phyloP scores from a whole-genome alignment of 2,329 filamentous ascomycete genomes.

The Fusarium pininemorale region DNA sequence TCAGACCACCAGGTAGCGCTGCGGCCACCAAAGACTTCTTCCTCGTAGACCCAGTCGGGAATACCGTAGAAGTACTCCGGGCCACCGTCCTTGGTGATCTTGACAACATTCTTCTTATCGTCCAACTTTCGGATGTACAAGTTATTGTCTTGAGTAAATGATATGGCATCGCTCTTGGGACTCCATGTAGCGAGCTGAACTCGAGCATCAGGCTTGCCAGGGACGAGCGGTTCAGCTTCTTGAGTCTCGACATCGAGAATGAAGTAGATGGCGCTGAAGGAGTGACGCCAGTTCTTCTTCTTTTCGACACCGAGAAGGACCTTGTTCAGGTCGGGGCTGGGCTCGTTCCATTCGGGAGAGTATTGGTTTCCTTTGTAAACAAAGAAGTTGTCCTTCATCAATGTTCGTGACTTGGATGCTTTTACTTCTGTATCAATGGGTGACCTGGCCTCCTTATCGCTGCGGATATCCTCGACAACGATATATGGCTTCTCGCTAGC shows the following conservation, averaged over 20 bases:
- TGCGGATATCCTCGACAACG: constrained; percentile 85
- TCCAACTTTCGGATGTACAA: constrained; percentile 76
- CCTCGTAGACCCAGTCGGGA: constrained; percentile 96
- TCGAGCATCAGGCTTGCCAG: constrained; percentile 67
- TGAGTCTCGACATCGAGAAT: constrained; percentile 90
- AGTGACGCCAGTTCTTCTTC: constrained; percentile 88
- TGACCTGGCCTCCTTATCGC: constrained; percentile 47
- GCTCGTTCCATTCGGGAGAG: constrained; percentile 70
- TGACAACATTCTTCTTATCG: constrained; percentile 65
- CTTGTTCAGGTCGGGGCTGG: constrained; percentile 85
- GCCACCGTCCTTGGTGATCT: constrained; percentile 88
- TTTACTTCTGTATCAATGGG: constrained; percentile 44
- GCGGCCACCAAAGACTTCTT: constrained; percentile 72
- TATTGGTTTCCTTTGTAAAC: constrained; percentile 64
- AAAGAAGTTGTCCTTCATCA: constrained; percentile 79
- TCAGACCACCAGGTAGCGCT: constrained; percentile 95
- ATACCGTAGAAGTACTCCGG: constrained; percentile 92
- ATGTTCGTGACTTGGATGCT: constrained; percentile 65
- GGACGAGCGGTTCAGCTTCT: constrained; percentile 78
- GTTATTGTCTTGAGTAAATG: constrained; percentile 93
- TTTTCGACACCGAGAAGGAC: constrained; percentile 81
- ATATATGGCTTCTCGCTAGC: constrained; percentile 75
- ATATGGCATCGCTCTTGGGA: constrained; percentile 83
- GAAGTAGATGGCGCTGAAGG: constrained; percentile 86
- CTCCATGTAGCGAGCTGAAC: constrained; percentile 92